Evolutionary conservation across 371 early-diverging fungal genomes (phyloP).

Genomic region (Circinella minor): DNA sequence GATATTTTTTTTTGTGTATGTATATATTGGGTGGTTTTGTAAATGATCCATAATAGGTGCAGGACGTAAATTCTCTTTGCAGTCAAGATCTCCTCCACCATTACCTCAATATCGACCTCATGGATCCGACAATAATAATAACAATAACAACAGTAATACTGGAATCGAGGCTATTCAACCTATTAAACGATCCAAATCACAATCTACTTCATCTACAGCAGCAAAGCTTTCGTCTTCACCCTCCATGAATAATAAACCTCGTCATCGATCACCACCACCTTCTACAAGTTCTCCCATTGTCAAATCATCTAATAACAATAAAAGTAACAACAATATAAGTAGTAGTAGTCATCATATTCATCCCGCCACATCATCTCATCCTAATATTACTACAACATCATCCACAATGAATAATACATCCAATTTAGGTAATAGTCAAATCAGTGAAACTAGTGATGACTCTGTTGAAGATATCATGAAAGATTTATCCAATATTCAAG

Average conservation of each 20-base stretch:
- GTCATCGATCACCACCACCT: constrained; percentile 33
- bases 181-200: constrained; percentile 21
- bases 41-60: neutral
- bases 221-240: constrained; percentile 38
- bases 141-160: neutral
- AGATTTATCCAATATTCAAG: constrained; percentile 16
- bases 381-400: constrained; percentile 9
- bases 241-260: constrained; percentile 27
- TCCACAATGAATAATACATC: constrained; percentile 14
- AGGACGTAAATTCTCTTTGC: constrained; percentile 20
- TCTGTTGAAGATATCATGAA: constrained; percentile 12
- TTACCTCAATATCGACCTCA: constrained; percentile 6
- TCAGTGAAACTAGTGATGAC: constrained; percentile 21
- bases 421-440: constrained; percentile 18
- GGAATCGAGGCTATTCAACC: constrained; percentile 13
- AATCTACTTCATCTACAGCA: constrained; percentile 34
- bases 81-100: constrained; percentile 19
- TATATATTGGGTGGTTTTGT: neutral
- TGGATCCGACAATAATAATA: constrained; percentile 1
- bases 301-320: constrained; percentile 13
- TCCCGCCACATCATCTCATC: constrained; percentile 19
- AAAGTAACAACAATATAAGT: no score
- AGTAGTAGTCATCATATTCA: neutral
- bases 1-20: neutral
- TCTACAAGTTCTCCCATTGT: constrained; percentile 31